Evolutionary conservation across 441 rosid species (phyloP).

Genomic region (Cnidoscolus chayamansa): DNA sequence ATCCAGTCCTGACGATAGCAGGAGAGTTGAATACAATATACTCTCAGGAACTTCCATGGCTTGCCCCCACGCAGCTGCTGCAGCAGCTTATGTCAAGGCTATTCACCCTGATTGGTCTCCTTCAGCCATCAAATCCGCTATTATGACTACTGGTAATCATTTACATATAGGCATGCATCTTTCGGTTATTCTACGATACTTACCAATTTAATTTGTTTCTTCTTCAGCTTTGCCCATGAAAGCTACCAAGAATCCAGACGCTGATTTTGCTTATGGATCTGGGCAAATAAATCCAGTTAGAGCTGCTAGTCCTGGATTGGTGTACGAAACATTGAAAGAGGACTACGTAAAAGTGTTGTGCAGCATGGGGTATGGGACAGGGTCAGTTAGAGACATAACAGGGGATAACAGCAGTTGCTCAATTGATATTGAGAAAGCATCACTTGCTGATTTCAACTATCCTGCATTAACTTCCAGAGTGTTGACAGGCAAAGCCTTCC

Average conservation of each 20-base stretch:
- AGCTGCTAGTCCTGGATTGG: constrained; percentile 44
- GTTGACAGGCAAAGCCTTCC: not conserved
- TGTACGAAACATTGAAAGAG: constrained; percentile 30
- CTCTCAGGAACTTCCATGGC: constrained; percentile 58
- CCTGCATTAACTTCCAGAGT: constrained; percentile 40
- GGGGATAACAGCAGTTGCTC: constrained; percentile 38
- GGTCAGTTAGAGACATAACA: constrained; percentile 12
- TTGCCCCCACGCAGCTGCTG: constrained; percentile 53
- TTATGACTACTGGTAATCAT: constrained; percentile 58
- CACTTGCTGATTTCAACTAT: constrained; percentile 39
- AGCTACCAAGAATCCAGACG: constrained; percentile 18
- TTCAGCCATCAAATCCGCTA: constrained; percentile 57
- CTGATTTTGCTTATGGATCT: constrained; percentile 46
- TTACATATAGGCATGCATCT: not conserved
- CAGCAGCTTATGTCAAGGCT: constrained; percentile 51
- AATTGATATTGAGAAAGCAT: not conserved
- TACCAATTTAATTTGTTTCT: not conserved
- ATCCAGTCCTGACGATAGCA: not conserved
- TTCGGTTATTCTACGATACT: too few species aligned
- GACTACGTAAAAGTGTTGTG: constrained; percentile 43
- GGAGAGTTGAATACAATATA: constrained; percentile 29
- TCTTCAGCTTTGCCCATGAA: constrained; percentile 40
- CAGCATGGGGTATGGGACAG: constrained; percentile 16
- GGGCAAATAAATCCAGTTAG: constrained; percentile 42
- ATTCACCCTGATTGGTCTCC: constrained; percentile 55